Percentiles rank a stretch among this genome's conserved stretches.
phyloP scores from a whole-genome alignment of 1,284 basidiomycete genomes.

The Cutaneotrichosporon daszewskae region DNA sequence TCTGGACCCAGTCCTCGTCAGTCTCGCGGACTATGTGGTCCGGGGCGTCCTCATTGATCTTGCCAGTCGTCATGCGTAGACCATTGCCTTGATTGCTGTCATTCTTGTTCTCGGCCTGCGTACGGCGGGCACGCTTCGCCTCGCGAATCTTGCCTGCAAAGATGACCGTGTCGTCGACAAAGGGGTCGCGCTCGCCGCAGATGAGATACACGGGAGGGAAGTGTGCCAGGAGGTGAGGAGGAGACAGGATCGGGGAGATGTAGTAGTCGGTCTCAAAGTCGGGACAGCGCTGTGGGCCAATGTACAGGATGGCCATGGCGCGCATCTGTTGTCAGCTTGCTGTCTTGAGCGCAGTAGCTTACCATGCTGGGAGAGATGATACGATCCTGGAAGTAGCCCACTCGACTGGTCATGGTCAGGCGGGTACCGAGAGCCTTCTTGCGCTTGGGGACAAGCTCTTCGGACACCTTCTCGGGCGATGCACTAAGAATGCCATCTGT shows the following conservation, averaged over 20 bases:
- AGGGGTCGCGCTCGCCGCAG: constrained; percentile 92
- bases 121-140: constrained; percentile 75
- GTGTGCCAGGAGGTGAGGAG: constrained; percentile 72
- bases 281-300: constrained; percentile 84
- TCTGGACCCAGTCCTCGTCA: constrained; percentile 92
- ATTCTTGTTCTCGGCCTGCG: constrained; percentile 48
- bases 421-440: constrained; percentile 63
- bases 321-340: constrained; percentile 68
- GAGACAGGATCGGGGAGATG: constrained; percentile 88
- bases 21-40: constrained; percentile 59
- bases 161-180: constrained; percentile 90
- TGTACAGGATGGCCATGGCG: constrained; percentile 95
- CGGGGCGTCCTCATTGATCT: constrained; percentile 7
- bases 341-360: constrained; percentile 42
- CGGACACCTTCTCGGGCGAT: background rate
- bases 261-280: constrained; percentile 93
- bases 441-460: constrained; percentile 22
- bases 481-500: constrained; percentile 10
- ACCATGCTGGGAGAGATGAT: constrained; percentile 90
- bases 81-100: constrained; percentile 17
- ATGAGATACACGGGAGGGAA: constrained; percentile 90
- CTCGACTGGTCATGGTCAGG: constrained; percentile 91
- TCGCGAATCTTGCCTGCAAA: constrained; percentile 88
- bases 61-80: constrained; percentile 48
- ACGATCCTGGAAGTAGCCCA: constrained; percentile 88